phyloP scores from a whole-genome alignment of 2,329 filamentous ascomycete species.

The Colletotrichum orbiculare region DNA sequence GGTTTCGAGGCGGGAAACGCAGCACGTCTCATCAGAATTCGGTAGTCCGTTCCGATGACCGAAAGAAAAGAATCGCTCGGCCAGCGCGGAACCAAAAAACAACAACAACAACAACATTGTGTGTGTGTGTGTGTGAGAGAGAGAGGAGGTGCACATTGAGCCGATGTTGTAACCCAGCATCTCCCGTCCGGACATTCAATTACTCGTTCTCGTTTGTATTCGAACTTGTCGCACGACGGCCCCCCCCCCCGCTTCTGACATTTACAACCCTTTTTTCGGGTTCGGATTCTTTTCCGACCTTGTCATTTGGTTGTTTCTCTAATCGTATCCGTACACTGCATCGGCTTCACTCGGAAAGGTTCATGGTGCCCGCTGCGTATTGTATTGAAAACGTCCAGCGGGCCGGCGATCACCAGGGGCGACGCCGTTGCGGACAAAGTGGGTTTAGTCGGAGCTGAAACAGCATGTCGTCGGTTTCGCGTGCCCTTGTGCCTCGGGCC shows the following conservation, averaged over 20 bases:
- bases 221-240: too few species aligned
- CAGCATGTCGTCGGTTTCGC: slow-evolving; percentile 34
- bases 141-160: too few species aligned
- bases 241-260: too few species aligned
- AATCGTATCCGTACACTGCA: too few species aligned
- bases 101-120: neutral
- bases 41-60: neutral
- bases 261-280: too few species aligned
- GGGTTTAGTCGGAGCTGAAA: slow-evolving; percentile 28
- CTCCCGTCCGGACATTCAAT: too few species aligned
- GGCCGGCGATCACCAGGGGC: slow-evolving; percentile 12
- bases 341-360: neutral
- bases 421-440: slow-evolving; percentile 27
- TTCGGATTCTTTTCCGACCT: neutral
- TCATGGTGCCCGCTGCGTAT: neutral
- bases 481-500: slow-evolving; percentile 10
- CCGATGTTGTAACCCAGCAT: too few species aligned
- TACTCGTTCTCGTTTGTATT: too few species aligned
- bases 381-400: neutral
- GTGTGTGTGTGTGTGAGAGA: too few species aligned
- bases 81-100: slow-evolving; percentile 1
- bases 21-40: slow-evolving; percentile 13
- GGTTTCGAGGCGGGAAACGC: slow-evolving; percentile 1
- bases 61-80: neutral
- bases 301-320: neutral